Base-by-base conservation (phyloP, 805 yeast species). In the Metschnikowia gelsemii region DNA sequence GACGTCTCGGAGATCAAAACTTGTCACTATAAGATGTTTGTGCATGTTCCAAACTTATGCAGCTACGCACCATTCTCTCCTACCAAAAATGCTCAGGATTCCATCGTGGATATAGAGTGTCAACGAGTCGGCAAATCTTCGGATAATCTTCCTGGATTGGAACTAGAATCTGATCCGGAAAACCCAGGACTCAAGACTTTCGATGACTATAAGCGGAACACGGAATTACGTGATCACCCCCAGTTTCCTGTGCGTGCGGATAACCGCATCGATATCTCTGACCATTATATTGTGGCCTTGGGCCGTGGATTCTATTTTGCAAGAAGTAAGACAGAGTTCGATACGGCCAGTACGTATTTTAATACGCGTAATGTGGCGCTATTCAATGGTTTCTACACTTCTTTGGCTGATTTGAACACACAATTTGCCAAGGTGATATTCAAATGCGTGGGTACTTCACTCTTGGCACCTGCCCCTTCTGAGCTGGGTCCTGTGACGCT, bases 11-110 rank as follows among this genome's bases (percentile, higher is more conserved):
- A 82, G 57, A 60, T 69, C 23, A 70, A 68, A 40, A 77, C 82
- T 0, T 82, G 89, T 56, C 73, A 72, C 32, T 82, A 82, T 54
- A 68, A 68, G 48, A 68, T 79, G 59, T 64, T 64, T 20, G 60
- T 82, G 3, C 69, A 68, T 34, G 68, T 80, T 0, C 80, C 81
- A 0, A 55, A 61, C 6, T 61, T 82, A 18, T 82, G 88, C 49
- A 43, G 43, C 40, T 32, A 56, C 54, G 56, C 65, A 50, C 70
- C 66, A 34, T 66, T 70, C 38, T 37, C 43, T 28, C 64, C 66
- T 4, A 31, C 40, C 39, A 54, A 42, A 18, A 40, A 50, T 12
- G 37, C 47, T 8, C 58, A 57, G 18, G 64, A 59, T 20, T 50
- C 56, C 20, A 54, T 56, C 24, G 45, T 57, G 8, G 64, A 59